Evolutionary conservation across 148 eudicot species (phyloP), one percentile per base, ranked within the genome.

Genomic region (Camellia granthamiana): DNA sequence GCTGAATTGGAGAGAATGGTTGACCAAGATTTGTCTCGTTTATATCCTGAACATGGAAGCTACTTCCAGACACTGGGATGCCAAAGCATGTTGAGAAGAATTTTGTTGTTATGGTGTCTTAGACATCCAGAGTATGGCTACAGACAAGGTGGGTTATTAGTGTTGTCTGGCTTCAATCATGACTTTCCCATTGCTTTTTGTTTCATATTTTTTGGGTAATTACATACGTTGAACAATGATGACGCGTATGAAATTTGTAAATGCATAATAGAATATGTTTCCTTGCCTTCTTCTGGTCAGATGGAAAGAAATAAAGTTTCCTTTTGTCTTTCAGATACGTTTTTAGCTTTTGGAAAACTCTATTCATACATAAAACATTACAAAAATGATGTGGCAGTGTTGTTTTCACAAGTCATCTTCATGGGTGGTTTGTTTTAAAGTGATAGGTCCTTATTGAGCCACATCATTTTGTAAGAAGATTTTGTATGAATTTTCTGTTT

Each of bases 1-100:
- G 99, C 99, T 52, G 99, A 96, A 86, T 82, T 96, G 89, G 98
- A 96, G 77, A 88, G 88, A 83, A 89, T 94, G 97, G 90, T 96
- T 65, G 98, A 96, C 89, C 95, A 91, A 85, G 99, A 96, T 91
- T 86, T 96, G 84, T 90, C 99, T 60, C 98, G 99, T 74, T 83
- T 96, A 77, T 96, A 96, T 85, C 99, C 99, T 66, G 99, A 96
- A 82, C 93, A 90, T 81, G 95, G 92, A 73, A 92, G 94, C 83
- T 96, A 93, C 81, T 96, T 96, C 84, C 99, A 96, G 84, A 92
- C 99, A 49, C 85, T 87, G 30, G 98, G 86, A 85, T 94, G 97
- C 82, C 99, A 96, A 89, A 89, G 87, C 87, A 90, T 94, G 85
- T 87, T 96, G 80, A 88, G 99, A 79, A 86, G 99, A 72, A 90